Conservation (phyloP, 2,329 filamentous ascomycete species). For the Aspergillus awamori region DNA sequence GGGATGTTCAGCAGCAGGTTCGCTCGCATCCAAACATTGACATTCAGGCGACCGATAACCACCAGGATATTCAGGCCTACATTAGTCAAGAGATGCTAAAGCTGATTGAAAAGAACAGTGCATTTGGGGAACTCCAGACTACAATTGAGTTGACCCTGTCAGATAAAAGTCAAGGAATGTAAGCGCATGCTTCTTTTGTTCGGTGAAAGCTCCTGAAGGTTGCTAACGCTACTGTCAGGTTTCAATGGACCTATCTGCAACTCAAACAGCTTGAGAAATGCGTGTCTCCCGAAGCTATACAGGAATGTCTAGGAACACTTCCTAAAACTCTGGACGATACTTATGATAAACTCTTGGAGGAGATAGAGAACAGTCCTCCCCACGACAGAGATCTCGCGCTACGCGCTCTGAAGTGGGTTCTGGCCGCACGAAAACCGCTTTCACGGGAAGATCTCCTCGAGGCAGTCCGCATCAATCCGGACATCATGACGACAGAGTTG, state of each 20-base stretch:
- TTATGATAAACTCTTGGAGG: conserved; percentile 15
- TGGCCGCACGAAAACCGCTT: conserved; percentile 12
- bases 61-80: conserved; percentile 15
- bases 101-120: background rate
- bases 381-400: conserved; percentile 10
- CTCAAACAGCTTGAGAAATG: conserved; percentile 17
- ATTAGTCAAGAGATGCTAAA: conserved; percentile 6
- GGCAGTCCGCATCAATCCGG: conserved; percentile 14
- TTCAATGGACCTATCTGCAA: conserved; percentile 23
- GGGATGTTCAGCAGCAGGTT: conserved; percentile 30
- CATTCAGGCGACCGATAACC: conserved; percentile 34
- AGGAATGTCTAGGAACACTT: conserved; percentile 14
- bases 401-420: conserved; percentile 17
- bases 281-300: conserved; percentile 1
- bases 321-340: conserved; percentile 16
- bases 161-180: conserved; percentile 16
- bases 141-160: conserved; percentile 4
- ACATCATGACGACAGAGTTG: background rate
- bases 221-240: background rate
- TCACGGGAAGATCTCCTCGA: conserved; percentile 1
- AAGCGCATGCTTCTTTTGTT: background rate
- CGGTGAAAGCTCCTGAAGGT: background rate
- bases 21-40: conserved; percentile 54
- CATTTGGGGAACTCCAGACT: conserved; percentile 4
- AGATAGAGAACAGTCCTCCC: conserved; percentile 11